Conservation (phyloP, 495 filamentous ascomycete genomes). For the Mytilinidion resinicola region DNA sequence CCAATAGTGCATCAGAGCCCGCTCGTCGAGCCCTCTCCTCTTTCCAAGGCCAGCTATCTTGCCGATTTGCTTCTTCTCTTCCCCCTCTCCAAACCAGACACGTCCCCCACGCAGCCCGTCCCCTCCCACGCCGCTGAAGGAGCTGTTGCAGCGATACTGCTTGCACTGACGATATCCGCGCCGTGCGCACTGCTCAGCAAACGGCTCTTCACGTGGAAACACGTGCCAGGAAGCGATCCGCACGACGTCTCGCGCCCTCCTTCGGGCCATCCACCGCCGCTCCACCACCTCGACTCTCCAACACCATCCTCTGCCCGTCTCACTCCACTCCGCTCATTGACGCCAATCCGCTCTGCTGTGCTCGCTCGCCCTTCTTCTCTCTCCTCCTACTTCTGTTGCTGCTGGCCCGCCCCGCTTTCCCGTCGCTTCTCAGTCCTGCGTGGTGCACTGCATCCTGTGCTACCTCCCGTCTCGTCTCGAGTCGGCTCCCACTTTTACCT, state of each 20-base stretch:
- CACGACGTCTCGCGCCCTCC: neutral
- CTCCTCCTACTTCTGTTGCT: too few relatives aligned
- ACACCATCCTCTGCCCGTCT: neutral
- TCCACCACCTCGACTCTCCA: neutral
- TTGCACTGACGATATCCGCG: too few relatives aligned
- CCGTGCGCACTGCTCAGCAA: neutral
- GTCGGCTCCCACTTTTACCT: neutral
- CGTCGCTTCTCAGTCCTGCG: neutral
- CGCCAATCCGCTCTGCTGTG: neutral
- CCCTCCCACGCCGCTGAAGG: too few relatives aligned
- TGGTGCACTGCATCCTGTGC: constrained; percentile 1
- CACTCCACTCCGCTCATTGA: neutral
- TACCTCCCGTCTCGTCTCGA: neutral
- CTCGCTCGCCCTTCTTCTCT: neutral
- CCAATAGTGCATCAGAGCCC: too few relatives aligned
- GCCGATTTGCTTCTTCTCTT: neutral
- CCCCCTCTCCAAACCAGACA: neutral
- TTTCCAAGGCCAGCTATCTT: neutral
- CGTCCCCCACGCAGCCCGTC: neutral
- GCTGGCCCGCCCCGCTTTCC: neutral
- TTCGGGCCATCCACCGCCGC: neutral
- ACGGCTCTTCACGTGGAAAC: constrained; percentile 9
- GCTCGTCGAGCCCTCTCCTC: neutral
- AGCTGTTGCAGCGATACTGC: too few relatives aligned
- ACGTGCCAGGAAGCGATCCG: constrained; percentile 4